These are phyloP conservation scores for Solanum hybrid DNA, from an alignment of 305 asterid genomes.

Conservation along the genomic window DNA sequence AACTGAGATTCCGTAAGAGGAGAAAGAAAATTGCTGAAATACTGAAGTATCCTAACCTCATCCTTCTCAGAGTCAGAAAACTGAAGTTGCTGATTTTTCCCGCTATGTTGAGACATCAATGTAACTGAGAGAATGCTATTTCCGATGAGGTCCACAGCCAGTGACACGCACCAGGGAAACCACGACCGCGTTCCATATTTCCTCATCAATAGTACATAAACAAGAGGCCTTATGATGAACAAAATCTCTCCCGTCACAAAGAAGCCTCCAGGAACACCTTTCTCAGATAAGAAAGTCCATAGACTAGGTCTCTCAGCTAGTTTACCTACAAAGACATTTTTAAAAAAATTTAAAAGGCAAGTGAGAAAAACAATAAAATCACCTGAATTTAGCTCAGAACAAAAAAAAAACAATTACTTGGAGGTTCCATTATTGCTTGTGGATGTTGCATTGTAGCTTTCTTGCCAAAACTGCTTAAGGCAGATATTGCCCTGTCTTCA, in stretches of 20 bases:
- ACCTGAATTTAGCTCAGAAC: neutral
- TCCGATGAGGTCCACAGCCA: slow-evolving; percentile 58
- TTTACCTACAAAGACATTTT: slow-evolving; percentile 20
- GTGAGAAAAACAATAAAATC: neutral
- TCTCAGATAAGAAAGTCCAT: slow-evolving; percentile 52
- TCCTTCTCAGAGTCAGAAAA: slow-evolving; percentile 45
- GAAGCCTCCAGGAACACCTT: slow-evolving; percentile 60
- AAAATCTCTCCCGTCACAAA: slow-evolving; percentile 64
- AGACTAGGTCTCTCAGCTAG: slow-evolving; percentile 38
- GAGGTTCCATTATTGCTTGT: slow-evolving; percentile 51
- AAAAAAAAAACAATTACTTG: slow-evolving; percentile 20
- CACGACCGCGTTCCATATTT: slow-evolving; percentile 62
- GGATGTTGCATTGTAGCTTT: slow-evolving; percentile 58
- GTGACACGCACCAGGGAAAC: slow-evolving; percentile 76
- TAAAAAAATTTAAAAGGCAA: neutral
- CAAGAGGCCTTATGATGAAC: slow-evolving; percentile 71
- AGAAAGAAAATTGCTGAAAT: neutral
- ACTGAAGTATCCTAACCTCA: slow-evolving; percentile 45
- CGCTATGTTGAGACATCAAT: slow-evolving; percentile 15
- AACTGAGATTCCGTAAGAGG: neutral
- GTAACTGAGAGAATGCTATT: slow-evolving; percentile 47
- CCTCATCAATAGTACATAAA: slow-evolving; percentile 64
- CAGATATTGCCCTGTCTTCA: slow-evolving; percentile 77
- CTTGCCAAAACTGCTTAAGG: slow-evolving; percentile 70
- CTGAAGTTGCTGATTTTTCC: slow-evolving; percentile 19